phyloP scores from a whole-genome alignment of 2,329 filamentous ascomycete genomes.

The Simplicillium sp. region DNA sequence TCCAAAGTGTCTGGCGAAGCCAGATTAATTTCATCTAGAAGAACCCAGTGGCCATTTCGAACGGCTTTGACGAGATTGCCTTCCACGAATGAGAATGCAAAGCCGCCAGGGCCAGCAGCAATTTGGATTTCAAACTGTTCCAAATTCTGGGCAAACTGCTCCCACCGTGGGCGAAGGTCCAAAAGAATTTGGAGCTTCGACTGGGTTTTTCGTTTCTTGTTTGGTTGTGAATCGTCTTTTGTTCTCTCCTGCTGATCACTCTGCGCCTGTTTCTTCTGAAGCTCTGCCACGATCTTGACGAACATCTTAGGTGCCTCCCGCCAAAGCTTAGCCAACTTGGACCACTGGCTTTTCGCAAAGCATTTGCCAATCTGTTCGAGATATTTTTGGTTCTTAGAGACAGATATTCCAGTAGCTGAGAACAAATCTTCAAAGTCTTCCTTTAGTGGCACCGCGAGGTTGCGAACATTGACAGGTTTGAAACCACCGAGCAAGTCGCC shows the following conservation, averaged over 20 bases:
- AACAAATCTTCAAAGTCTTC: conserved; percentile 93
- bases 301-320: conserved; percentile 85
- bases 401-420: conserved; percentile 72
- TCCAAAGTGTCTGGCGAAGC: conserved; percentile 92
- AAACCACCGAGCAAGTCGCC: conserved; percentile 94
- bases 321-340: conserved; percentile 77
- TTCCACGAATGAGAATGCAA: conserved; percentile 93
- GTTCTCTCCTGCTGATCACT: conserved; percentile 21
- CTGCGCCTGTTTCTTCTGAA: conserved; percentile 34
- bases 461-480: conserved; percentile 88
- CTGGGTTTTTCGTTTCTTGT: conserved; percentile 59
- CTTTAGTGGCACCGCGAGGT: conserved; percentile 77
- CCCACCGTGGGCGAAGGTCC: conserved; percentile 61
- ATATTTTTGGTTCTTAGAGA: conserved; percentile 80
- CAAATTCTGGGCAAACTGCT: conserved; percentile 64
- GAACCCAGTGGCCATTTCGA: conserved; percentile 91
- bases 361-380: conserved; percentile 71
- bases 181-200: conserved; percentile 57
- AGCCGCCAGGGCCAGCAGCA: conserved; percentile 59
- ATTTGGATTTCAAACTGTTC: conserved; percentile 75
- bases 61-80: conserved; percentile 95
- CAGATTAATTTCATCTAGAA: conserved; percentile 95
- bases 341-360: conserved; percentile 77
- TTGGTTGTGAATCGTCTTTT: conserved; percentile 42
- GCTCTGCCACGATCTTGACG: conserved; percentile 52